phyloP scores from a whole-genome alignment of 441 rosid genomes.

The Viola pubescens region DNA sequence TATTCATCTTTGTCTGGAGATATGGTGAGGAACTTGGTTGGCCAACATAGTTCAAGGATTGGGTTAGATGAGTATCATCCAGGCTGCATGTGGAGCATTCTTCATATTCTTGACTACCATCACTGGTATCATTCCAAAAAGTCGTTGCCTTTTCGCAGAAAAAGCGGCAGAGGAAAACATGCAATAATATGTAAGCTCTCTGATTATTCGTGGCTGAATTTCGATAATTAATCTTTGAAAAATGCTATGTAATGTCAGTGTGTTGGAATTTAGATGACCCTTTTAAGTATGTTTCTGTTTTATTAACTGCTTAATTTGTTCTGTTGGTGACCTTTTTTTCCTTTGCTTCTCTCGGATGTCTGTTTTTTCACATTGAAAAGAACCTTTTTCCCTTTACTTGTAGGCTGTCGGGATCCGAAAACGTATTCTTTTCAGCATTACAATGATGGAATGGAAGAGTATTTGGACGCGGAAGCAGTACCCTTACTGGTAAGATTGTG shows the following conservation, averaged over 20 bases:
- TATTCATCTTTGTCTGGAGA: slow-evolving; percentile 9
- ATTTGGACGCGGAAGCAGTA: slow-evolving; percentile 33
- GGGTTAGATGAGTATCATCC: slow-evolving; percentile 32
- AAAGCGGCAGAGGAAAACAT: slow-evolving; percentile 31
- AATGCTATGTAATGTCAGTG: no score
- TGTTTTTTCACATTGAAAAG: no score
- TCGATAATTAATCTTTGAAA: no score
- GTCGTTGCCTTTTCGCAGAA: slow-evolving; percentile 23
- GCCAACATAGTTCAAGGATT: slow-evolving; percentile 20
- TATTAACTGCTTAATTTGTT: no score
- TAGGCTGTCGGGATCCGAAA: slow-evolving; percentile 59
- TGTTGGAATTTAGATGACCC: no score
- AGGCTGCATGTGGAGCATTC: slow-evolving; percentile 48
- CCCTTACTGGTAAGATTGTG: slow-evolving; percentile 29
- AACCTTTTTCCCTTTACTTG: slow-evolving; percentile 11
- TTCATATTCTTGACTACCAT: slow-evolving; percentile 50
- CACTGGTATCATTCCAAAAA: slow-evolving; percentile 36
- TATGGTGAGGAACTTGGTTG: slow-evolving; percentile 36
- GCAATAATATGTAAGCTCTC: slow-evolving; percentile 29
- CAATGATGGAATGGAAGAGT: slow-evolving; percentile 30
- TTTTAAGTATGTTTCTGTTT: no score
- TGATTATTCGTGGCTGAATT: not conserved
- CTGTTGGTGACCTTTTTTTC: no score
- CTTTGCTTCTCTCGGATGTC: no score
- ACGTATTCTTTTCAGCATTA: slow-evolving; percentile 45